phyloP scores from a whole-genome alignment of 192 early-diverging fungal species.

The Diversispora epigaea region DNA sequence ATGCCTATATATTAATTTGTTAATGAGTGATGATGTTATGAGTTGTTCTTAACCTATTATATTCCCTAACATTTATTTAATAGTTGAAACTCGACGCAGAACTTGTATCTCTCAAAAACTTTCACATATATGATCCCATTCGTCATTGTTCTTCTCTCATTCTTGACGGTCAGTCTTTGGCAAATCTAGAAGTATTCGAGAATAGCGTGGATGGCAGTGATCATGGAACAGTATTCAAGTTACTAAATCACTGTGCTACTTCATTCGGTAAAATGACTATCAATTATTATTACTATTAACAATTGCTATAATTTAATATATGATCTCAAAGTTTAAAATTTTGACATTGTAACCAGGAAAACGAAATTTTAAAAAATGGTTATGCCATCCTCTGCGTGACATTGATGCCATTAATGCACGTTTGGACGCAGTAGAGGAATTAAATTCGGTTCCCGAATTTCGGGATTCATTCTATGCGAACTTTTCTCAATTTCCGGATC shows the following conservation, averaged over 20 bases:
- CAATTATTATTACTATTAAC: background rate
- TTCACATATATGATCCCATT: conserved; percentile 82
- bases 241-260: conserved; percentile 81
- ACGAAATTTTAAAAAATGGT: conserved; percentile 75
- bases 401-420: conserved; percentile 73
- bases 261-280: conserved; percentile 67
- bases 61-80: background rate
- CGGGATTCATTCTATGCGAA: conserved; percentile 48
- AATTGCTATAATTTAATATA: background rate
- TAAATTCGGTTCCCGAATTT: conserved; percentile 55
- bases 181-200: conserved; percentile 90
- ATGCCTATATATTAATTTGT: background rate
- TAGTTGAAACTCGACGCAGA: conserved; percentile 85
- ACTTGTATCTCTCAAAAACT: conserved; percentile 81
- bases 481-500: conserved; percentile 67
- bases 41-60: no score
- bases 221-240: conserved; percentile 79
- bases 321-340: background rate
- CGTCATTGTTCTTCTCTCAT: conserved; percentile 71
- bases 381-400: conserved; percentile 83
- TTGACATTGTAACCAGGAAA: conserved; percentile 38
- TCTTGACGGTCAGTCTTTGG: conserved; percentile 90
- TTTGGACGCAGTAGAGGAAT: conserved; percentile 86
- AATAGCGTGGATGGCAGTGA: conserved; percentile 73
- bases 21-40: background rate